Conservation (phyloP, 2,329 filamentous ascomycete species). For the Colletotrichum gigasporum region DNA sequence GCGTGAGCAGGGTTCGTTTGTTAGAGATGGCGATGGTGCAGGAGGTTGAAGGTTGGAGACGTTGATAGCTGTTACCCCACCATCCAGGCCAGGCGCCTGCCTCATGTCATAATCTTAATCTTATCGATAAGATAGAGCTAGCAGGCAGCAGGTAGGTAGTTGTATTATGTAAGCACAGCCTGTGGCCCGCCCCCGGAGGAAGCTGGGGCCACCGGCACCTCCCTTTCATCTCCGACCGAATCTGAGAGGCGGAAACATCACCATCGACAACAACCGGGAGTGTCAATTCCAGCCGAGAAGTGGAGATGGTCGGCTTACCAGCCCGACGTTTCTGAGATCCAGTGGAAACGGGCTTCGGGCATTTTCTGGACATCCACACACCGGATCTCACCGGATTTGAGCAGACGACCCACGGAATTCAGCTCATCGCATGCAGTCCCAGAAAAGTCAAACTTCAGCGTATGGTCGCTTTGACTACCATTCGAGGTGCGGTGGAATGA, state of each 20-base stretch:
- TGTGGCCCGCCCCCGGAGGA: not conserved
- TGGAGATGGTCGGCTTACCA: too few relatives aligned
- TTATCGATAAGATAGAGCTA: constrained; percentile 31
- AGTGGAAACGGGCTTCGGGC: too few relatives aligned
- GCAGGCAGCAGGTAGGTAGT: not conserved
- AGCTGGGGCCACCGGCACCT: too few relatives aligned
- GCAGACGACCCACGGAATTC: not conserved
- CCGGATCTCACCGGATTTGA: not conserved
- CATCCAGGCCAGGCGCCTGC: constrained; percentile 11
- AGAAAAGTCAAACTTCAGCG: not conserved
- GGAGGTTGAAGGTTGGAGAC: not conserved
- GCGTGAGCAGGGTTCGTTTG: constrained; percentile 9
- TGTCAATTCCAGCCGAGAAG: too few relatives aligned
- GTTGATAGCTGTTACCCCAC: constrained; percentile 20
- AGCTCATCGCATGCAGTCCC: not conserved
- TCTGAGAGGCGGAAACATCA: too few relatives aligned
- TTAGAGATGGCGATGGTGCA: constrained; percentile 3
- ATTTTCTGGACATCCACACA: too few relatives aligned
- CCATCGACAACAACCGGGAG: too few relatives aligned
- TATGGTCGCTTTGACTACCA: not conserved
- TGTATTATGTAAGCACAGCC: not conserved
- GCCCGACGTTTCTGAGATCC: too few relatives aligned
- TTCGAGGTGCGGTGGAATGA: not conserved
- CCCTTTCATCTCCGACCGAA: too few relatives aligned
- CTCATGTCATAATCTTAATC: constrained; percentile 2